Evolutionary conservation across 371 early-diverging fungal genomes (phyloP), one percentile per base, ranked within the genome.

Genomic region (Rozella allomycis): DNA sequence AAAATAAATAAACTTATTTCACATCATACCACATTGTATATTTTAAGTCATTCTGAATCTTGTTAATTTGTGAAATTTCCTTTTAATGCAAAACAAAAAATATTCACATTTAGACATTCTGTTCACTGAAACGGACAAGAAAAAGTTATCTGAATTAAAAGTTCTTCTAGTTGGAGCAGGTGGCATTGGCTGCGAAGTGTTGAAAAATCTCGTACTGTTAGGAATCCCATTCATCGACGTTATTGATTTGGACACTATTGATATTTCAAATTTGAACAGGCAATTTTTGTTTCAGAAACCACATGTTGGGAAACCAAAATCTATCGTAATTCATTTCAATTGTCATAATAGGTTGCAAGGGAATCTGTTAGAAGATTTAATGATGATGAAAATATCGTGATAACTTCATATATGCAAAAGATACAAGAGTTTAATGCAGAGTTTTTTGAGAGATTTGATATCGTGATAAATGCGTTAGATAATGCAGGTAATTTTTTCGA

Each of bases 171-270:
- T 83, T 5, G 86, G 86, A 20, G 79, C 84, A 7, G 99, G 99
- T 37, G 99, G 99, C 5, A 86, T 98, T 34, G 99, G 98, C 20
- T 96, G 97, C 49, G 99, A 99, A 52, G 50, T 99, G 22, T 60
- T 94, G 12, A 96, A 99, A 52, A 73, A 85, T 50, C 64, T 96
- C 13, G 83, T 82, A 18, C 45, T 87, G 54, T 58, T 73, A 14
- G 93, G 93, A 11, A 88, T 90, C 50, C 55, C 51, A 37, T 39
- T 70, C 40, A 84, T 96, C 32, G 65, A 72, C 33, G 65, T 84
- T 38, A 78, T 97, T 30, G 97, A 98, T 57, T 53, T 88, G 34
- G 99, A 99, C 55, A 88, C 87, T 0, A 94, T 99, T 34, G 98
- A 98, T 39, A 56, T 93, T 29, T 83, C 91, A 21, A 99, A 99